phyloP scores from a whole-genome alignment of 768 basidiomycete genomes.

The Daedaleopsis sinensis region DNA sequence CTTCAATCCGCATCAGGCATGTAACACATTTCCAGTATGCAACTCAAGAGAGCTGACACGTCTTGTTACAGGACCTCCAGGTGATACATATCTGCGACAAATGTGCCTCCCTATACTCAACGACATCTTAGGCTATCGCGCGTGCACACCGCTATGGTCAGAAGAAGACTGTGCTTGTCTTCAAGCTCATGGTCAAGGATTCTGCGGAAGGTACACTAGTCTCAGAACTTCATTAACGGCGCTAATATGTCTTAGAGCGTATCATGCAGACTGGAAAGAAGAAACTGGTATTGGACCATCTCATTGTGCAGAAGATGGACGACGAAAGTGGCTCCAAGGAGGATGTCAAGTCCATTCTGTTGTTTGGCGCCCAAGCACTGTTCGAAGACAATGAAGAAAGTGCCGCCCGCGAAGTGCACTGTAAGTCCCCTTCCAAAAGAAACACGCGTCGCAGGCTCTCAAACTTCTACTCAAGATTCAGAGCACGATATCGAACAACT shows the following conservation, averaged over 20 bases:
- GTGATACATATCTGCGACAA: conserved; percentile 43
- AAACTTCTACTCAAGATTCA: conserved; percentile 50
- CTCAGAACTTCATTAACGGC: neutral
- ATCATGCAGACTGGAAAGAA: conserved; percentile 94
- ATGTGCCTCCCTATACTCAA: neutral
- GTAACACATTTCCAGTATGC: neutral
- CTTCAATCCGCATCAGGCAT: conserved; percentile 95
- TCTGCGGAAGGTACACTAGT: conserved; percentile 78
- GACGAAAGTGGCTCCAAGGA: conserved; percentile 75
- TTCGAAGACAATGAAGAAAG: conserved; percentile 65
- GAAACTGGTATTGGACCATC: conserved; percentile 91
- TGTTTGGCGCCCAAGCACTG: conserved; percentile 84
- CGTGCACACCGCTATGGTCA: conserved; percentile 95
- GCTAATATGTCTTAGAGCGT: conserved; percentile 55
- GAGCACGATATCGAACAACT: conserved; percentile 84
- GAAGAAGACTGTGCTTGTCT: conserved; percentile 90
- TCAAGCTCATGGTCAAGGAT: conserved; percentile 95
- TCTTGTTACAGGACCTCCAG: conserved; percentile 75
- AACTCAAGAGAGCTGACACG: neutral
- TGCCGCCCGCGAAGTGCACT: conserved; percentile 64
- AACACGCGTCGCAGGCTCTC: neutral
- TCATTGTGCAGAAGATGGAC: conserved; percentile 96
- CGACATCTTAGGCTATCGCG: conserved; percentile 77
- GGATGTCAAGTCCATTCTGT: conserved; percentile 87
- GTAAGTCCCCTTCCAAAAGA: conserved; percentile 40